Evolutionary conservation across 805 yeast genomes (phyloP).

Genomic region (Ogataea pilisensis): DNA sequence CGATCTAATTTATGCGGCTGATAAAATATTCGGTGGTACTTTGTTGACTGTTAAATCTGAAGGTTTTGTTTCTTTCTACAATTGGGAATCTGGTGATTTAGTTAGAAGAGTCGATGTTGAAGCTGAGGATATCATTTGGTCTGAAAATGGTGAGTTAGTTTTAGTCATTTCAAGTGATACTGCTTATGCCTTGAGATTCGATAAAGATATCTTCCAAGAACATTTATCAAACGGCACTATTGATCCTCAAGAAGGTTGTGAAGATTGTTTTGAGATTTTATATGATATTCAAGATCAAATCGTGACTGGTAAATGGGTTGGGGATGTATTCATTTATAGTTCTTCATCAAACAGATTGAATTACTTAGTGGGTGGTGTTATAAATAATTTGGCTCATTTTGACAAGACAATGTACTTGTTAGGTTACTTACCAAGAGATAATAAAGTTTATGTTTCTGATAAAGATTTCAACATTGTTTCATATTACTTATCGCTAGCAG

Average conservation of each 20-base stretch:
- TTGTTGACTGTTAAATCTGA: conserved; percentile 79
- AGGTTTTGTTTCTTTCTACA: conserved; percentile 83
- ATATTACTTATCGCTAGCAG: conserved; percentile 77
- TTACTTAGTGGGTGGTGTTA: conserved; percentile 92
- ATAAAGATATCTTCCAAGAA: conserved; percentile 59
- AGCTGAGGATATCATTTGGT: conserved; percentile 82
- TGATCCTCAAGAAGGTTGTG: conserved; percentile 85
- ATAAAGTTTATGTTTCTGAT: conserved; percentile 85
- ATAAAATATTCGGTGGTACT: conserved; percentile 84
- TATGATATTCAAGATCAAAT: conserved; percentile 78
- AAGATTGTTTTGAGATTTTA: conserved; percentile 77
- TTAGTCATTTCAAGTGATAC: conserved; percentile 68
- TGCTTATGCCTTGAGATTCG: conserved; percentile 74
- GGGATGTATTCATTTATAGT: conserved; percentile 93
- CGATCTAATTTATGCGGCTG: conserved; percentile 68
- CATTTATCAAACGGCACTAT: conserved; percentile 54
- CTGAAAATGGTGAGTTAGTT: conserved; percentile 87
- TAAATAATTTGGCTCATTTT: conserved; percentile 87
- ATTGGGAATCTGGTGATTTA: conserved; percentile 84
- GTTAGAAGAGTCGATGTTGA: conserved; percentile 90
- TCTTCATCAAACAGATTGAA: conserved; percentile 83
- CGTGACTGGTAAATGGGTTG: conserved; percentile 92
- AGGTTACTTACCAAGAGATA: conserved; percentile 89
- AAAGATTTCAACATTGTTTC: conserved; percentile 81
- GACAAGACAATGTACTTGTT: conserved; percentile 82